These are phyloP conservation scores for Taphrina wiesneri DNA, from an alignment of 1,139 yeast genomes.

Conservation along the genomic window DNA sequence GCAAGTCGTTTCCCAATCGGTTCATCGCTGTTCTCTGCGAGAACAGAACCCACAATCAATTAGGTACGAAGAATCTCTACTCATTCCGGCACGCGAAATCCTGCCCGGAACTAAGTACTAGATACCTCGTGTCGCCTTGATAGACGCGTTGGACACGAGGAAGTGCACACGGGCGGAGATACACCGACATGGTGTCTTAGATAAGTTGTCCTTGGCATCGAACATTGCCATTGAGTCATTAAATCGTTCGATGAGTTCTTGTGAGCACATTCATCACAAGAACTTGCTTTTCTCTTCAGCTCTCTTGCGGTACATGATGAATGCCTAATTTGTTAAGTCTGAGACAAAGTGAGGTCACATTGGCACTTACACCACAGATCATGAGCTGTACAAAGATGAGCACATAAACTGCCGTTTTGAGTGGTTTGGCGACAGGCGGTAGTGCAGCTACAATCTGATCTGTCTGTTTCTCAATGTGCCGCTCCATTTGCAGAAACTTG, in stretches of 20 bases:
- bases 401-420: conserved; percentile 16
- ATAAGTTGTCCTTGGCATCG: no score
- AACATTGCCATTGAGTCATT: background rate
- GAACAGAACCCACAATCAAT: no score
- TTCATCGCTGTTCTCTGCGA: no score
- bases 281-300: conserved; percentile 22
- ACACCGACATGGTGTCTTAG: background rate
- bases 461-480: conserved; percentile 17
- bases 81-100: no score
- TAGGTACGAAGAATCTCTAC: no score
- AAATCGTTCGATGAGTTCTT: background rate
- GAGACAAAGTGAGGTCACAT: no score
- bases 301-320: conserved; percentile 7
- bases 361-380: conserved; percentile 14
- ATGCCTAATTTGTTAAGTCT: background rate
- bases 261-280: background rate
- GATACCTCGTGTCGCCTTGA: no score
- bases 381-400: conserved; percentile 16
- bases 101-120: no score
- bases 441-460: conserved; percentile 14
- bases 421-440: conserved; percentile 11
- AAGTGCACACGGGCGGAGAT: no score
- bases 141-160: no score
- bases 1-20: no score
- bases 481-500: conserved; percentile 10